Evolutionary conservation across 2,329 filamentous ascomycete species (phyloP), one percentile per base, ranked within the genome.

Genomic region (Fusarium globosum): DNA sequence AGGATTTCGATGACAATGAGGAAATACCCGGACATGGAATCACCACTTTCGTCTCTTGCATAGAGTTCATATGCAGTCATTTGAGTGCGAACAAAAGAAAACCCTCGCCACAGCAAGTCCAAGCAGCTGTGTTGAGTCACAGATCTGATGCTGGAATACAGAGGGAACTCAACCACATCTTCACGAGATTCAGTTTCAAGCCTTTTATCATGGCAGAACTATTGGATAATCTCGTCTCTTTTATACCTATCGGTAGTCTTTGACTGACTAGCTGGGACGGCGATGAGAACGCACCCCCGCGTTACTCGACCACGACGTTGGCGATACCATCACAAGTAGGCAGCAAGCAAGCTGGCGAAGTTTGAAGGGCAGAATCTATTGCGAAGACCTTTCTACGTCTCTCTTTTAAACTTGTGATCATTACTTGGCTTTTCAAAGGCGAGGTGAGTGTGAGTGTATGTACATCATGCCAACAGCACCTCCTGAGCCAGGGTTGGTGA

Each of bases 171-270:
- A n/a, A 13, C 20, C 51, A 41, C 15, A n/a, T 41, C 11, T 41
- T 4, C 2, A 53, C 2, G 7, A 16, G 23, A 18, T 5, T 10
- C 18, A 13, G 5, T 7, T 10, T 4, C 2, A 7, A 21, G 18
- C n/a, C 20, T 41, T 18, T 5, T 4, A 39, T 9, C 7, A 39
- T 28, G 18, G 15, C 10, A 39, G 23, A 39, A 13, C 7, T n/a
- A 13, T 13, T 4, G 2, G 20, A 21, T 2, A 4, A 18, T 9
- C 2, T 8, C 6, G 15, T 18, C 15, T 33, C 2, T 4, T 26
- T 8, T 4, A 3, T 11, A 9, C 1, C 3, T 20, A 26, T 21
- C 4, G 3, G 3, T 13, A 13, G 4, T n/a, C 10, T 13, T 38
- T 28, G 10, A 10, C 35, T 21, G 3, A 23, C 3, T 33, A 10